Conservation (phyloP, 768 basidiomycete genomes). For the Pisolithus albus region DNA sequence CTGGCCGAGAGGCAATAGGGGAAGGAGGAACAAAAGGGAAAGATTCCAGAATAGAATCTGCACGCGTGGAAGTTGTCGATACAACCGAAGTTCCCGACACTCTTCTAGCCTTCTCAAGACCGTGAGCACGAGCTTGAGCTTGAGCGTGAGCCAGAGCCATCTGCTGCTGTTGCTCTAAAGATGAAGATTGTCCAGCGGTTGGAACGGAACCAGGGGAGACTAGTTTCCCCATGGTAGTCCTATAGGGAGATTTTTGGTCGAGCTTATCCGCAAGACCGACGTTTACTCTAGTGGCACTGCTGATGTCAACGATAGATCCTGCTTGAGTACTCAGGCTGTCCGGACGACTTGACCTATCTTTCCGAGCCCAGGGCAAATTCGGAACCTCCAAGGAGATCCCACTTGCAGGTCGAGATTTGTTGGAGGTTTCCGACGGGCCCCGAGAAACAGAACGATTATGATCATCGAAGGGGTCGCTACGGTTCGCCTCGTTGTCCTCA, state of each 20-base stretch:
- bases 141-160: constrained; percentile 56
- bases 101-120: constrained; percentile 38
- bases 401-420: constrained; percentile 22
- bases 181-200: constrained; percentile 18
- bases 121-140: constrained; percentile 51
- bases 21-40: constrained; percentile 90
- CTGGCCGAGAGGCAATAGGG: constrained; percentile 76
- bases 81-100: constrained; percentile 62
- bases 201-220: constrained; percentile 39
- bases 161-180: constrained; percentile 62
- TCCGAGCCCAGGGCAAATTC: constrained; percentile 36
- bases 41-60: constrained; percentile 79
- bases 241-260: constrained; percentile 40
- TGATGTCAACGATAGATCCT: constrained; percentile 51
- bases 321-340: constrained; percentile 60
- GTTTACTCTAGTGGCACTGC: constrained; percentile 62
- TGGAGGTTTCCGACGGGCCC: constrained; percentile 13
- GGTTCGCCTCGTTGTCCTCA: constrained; percentile 23
- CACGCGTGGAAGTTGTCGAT: constrained; percentile 62
- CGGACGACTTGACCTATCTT: constrained; percentile 41
- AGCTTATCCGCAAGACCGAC: constrained; percentile 41
- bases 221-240: constrained; percentile 59
- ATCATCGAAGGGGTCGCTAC: constrained; percentile 60
- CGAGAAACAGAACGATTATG: constrained; percentile 29
- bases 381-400: constrained; percentile 36